These are phyloP conservation scores for Citrullus mucosospermus DNA, from an alignment of 306 rosid species.

Conservation along the genomic window DNA sequence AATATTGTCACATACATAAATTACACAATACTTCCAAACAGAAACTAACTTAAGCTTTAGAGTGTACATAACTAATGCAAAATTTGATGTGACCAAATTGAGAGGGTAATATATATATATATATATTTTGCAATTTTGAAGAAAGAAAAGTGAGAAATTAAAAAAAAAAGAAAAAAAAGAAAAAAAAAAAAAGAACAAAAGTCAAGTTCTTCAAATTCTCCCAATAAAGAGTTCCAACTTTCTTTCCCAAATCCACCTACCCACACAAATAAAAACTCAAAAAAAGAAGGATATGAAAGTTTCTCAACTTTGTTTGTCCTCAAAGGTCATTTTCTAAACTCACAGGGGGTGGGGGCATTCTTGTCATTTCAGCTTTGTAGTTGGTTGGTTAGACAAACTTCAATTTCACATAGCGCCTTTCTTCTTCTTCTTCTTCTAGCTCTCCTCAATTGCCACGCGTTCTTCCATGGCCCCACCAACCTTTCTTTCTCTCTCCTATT, in stretches of 20 bases:
- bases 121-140: too few relatives aligned
- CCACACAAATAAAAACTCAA: neutral
- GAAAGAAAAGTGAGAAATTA: too few relatives aligned
- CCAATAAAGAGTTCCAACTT: neutral
- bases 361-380: neutral
- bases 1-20: too few relatives aligned
- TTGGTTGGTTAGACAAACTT: constrained; percentile 4
- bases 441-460: constrained; percentile 8
- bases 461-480: neutral
- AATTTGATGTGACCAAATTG: too few relatives aligned
- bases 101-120: too few relatives aligned
- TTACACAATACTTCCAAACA: too few relatives aligned
- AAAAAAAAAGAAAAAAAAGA: too few relatives aligned
- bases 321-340: neutral
- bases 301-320: neutral
- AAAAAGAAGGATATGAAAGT: neutral
- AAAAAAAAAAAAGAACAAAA: too few relatives aligned
- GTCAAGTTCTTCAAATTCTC: neutral
- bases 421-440: neutral
- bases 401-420: neutral
- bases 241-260: neutral
- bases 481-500: neutral
- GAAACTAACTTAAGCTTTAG: too few relatives aligned
- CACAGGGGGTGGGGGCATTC: neutral
- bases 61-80: too few relatives aligned